Conservation (phyloP, 2,329 filamentous ascomycete species). For the Nothophoma quercina region DNA sequence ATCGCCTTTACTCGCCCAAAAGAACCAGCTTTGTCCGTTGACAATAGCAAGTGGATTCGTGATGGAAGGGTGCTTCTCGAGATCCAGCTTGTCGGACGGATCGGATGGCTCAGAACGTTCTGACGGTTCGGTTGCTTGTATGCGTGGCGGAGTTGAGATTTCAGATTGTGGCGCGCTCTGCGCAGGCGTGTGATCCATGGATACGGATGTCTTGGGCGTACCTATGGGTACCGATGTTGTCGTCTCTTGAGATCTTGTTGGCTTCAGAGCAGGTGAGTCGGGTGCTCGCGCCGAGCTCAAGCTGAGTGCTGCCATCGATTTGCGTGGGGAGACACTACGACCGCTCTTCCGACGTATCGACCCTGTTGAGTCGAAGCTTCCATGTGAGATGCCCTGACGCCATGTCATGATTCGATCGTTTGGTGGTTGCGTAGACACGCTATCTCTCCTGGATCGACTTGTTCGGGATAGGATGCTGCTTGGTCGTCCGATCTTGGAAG, state of each 20-base stretch:
- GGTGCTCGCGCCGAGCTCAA: constrained; percentile 20
- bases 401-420: constrained; percentile 87
- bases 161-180: constrained; percentile 23
- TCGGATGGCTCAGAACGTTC: neutral
- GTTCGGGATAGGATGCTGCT: constrained; percentile 67
- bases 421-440: constrained; percentile 57
- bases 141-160: neutral
- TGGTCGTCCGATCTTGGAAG: constrained; percentile 59
- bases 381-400: constrained; percentile 73
- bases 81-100: neutral
- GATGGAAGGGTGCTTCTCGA: constrained; percentile 3
- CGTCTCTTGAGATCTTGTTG: constrained; percentile 20
- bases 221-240: constrained; percentile 22
- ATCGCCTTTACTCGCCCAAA: constrained; percentile 50
- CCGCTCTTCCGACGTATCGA: constrained; percentile 30
- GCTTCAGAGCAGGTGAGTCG: constrained; percentile 30
- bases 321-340: constrained; percentile 59
- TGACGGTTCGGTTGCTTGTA: neutral
- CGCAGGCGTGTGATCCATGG: constrained; percentile 22
- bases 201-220: constrained; percentile 32
- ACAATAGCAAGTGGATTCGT: constrained; percentile 58
- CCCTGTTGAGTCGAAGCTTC: constrained; percentile 54
- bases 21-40: constrained; percentile 61
- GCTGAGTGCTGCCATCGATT: constrained; percentile 44
- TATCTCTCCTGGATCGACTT: constrained; percentile 56